Evolutionary conservation across 2,329 filamentous ascomycete genomes (phyloP).

Genomic region (Colletotrichum tropicicola): DNA sequence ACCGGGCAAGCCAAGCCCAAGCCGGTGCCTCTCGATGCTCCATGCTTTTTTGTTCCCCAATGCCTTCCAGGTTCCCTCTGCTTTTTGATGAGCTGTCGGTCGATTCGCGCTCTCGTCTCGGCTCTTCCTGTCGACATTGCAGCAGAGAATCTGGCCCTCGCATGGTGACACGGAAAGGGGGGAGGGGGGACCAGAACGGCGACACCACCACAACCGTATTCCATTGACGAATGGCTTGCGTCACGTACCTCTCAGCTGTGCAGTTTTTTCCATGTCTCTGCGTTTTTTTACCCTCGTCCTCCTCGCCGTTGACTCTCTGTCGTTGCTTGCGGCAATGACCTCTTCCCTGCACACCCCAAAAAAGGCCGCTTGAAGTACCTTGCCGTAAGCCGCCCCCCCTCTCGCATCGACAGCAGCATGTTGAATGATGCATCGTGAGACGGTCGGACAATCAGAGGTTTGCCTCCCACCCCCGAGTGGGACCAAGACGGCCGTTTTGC

Average conservation of each 20-base stretch:
- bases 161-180: too few relatives aligned
- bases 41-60: background rate
- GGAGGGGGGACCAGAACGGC: too few relatives aligned
- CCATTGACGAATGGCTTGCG: conserved; percentile 24
- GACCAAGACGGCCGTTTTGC: conserved; percentile 18
- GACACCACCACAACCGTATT: conserved; percentile 25
- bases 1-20: background rate
- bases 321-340: background rate
- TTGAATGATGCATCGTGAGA: conserved; percentile 3
- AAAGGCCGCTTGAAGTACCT: too few relatives aligned
- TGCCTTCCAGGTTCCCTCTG: background rate
- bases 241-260: conserved; percentile 24
- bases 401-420: background rate
- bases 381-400: too few relatives aligned
- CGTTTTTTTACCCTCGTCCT: background rate
- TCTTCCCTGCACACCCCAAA: too few relatives aligned
- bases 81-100: background rate
- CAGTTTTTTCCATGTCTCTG: background rate
- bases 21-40: conserved; percentile 8
- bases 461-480: conserved; percentile 8
- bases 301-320: background rate
- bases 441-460: conserved; percentile 23
- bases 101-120: background rate
- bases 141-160: too few relatives aligned
- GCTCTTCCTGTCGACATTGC: background rate